These are phyloP conservation scores for Bryoglossum gracile DNA, from an alignment of 495 filamentous ascomycete genomes.

Conservation along the genomic window DNA sequence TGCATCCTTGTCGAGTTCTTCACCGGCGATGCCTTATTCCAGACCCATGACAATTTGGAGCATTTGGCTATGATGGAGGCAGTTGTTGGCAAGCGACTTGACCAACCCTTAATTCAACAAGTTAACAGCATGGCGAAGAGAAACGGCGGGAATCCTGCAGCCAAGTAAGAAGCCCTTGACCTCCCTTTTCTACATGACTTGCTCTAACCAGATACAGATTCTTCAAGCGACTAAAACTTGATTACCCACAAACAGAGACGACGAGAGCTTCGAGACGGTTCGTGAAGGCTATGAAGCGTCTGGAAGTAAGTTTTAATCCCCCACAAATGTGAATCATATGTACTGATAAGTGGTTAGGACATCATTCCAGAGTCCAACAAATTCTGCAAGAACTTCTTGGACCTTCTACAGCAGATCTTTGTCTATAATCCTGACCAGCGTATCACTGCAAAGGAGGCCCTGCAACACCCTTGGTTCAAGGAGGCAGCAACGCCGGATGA, in stretches of 20 bases:
- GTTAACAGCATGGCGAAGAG: conserved; percentile 59
- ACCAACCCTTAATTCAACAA: conserved; percentile 64
- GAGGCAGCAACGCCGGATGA: conserved; percentile 75
- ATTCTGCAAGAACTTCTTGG: conserved; percentile 81
- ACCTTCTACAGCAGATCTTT: conserved; percentile 84
- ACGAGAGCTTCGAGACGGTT: conserved; percentile 85
- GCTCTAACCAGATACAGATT: conserved; percentile 50
- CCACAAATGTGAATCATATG: background rate
- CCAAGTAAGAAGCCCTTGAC: conserved; percentile 62
- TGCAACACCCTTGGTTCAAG: conserved; percentile 92
- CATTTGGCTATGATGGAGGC: conserved; percentile 99
- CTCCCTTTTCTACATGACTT: background rate
- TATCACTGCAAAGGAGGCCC: conserved; percentile 84
- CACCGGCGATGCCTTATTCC: conserved; percentile 94
- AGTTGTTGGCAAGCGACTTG: conserved; percentile 69
- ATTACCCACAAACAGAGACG: conserved; percentile 85
- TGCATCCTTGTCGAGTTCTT: conserved; percentile 99
- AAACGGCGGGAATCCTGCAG: conserved; percentile 63
- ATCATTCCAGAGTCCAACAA: conserved; percentile 73
- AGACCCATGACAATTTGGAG: conserved; percentile 96
- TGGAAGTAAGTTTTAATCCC: conserved; percentile 54
- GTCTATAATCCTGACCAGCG: conserved; percentile 87
- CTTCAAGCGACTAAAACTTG: conserved; percentile 74
- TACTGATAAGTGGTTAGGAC: conserved; percentile 51
- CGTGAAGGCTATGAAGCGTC: conserved; percentile 87